Base-by-base conservation (phyloP, 306 rosid species). In the Gillenia trifoliata region DNA sequence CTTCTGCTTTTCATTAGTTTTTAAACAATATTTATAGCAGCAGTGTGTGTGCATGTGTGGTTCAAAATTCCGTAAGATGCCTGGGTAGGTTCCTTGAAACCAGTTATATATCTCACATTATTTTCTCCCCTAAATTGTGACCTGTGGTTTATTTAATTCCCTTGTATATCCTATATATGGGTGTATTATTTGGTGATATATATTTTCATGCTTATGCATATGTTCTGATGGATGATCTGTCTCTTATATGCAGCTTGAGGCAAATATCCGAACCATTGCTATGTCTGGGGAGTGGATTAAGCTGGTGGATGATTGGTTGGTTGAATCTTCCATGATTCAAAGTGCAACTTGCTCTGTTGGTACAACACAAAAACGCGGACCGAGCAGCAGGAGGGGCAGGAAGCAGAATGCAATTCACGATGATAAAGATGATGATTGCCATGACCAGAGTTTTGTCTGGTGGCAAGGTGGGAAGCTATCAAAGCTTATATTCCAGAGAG, bases 401-500 rank as follows among this genome's bases (percentile, higher is more conserved):
- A 94, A 88, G 83, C 94, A 82, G 76, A 79, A 85, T 78, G 77
- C 90, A 59, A 60, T 66, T 57, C 90, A 88, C 70, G 97, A 90
- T 73, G 83, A 76, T 73, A 74, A 84, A 36, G 66, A 76, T 80
- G 89, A 84, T 66, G 84, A 64, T 72, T 33, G 76, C 75, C 64
- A 56, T 62, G 89, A 90, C 57, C 82, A 77, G 34, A 82, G 70
- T 63, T 85, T 81, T 75, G 72, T 79, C 68, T 90, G 98, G 99
- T 92, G 97, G 94, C 95, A 73, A 47, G 97, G 98, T 50, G 96
- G 96, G 54, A 86, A 88, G 73, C 73, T 84, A 64, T 79, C 90
- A 40, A 95, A 84, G 81, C 75, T 68, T 75, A 54, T 95, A 81
- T 87, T 92, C 80, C 98, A 89, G 84, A 95, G 81, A 75, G 96